Base-by-base conservation (phyloP, 257 asterid species). In the Galeopsis tetrahit region DNA sequence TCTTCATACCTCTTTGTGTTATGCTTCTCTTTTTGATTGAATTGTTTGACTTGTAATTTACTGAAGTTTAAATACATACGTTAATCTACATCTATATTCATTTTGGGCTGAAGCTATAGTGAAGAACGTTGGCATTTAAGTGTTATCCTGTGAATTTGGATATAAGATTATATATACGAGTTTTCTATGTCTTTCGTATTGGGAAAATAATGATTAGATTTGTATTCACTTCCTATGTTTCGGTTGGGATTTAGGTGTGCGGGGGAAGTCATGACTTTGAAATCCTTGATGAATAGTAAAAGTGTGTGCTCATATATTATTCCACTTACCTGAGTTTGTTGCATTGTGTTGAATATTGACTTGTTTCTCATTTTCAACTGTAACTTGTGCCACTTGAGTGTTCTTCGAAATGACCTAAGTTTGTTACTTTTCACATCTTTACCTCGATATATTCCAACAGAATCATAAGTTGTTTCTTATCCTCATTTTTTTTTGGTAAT, bases 381-480 rank as follows among this genome's bases (percentile, higher is more conserved):
- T 21, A 49, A 49, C 56, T 49, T 49, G 28, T 64, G 39, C 61
- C 14, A 52, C 36, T 31, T 74, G 62, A 74, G 1, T 39, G 15
- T 13, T 40, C 10, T 57, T 13, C 34, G 15, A 17, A 10, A 32
- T 51, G 10, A 9, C 69, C 43, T 44, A n/a, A 32, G 15, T 35
- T 28, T 48, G 14, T 56, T 15, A 21, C 6, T 31, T 53, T 34
- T 49, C 60, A 35, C 6, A n/a, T 35, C 51, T 8, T 56, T 40
- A n/a, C 38, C 2, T 39, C 7, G 51, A 53, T 42, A 66, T 43
- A 42, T 66, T 44, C 13, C 6, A 59, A 61, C 63, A 46, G 17
- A 74, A 42, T 9, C 38, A 28, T 72, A 58, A 62, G 52, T 33
- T 51, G 66, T 66, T 33, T 49, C 17, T 13, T 35, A 51, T 39